phyloP scores from a whole-genome alignment of 257 asterid genomes.

The Penstemon barbatus region DNA sequence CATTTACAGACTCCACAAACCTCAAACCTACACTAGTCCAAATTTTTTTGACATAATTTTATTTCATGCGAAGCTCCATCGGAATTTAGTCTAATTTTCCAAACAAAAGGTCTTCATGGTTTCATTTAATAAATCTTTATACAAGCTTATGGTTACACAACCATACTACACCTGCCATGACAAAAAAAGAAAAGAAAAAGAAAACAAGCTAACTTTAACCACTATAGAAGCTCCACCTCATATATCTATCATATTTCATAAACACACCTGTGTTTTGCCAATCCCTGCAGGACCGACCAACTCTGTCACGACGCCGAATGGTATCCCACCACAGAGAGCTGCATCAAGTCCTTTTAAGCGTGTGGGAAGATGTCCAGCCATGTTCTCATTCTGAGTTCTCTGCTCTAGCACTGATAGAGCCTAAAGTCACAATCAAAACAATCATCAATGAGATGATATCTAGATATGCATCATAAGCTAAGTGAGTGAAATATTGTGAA shows the following conservation, averaged over 20 bases:
- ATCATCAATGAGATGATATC: slow-evolving; percentile 10
- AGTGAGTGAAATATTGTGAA: neutral
- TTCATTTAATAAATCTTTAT: neutral
- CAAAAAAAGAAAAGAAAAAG: neutral
- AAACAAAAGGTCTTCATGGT: neutral
- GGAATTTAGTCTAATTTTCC: slow-evolving; percentile 1
- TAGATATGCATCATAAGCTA: neutral
- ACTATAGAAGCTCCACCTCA: slow-evolving; percentile 4
- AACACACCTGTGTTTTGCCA: slow-evolving; percentile 79
- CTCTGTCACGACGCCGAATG: slow-evolving; percentile 86
- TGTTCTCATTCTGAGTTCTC: slow-evolving; percentile 50
- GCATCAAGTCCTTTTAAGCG: slow-evolving; percentile 69
- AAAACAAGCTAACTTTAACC: neutral
- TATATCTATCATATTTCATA: neutral
- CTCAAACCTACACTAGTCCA: neutral
- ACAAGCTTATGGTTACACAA: slow-evolving; percentile 1
- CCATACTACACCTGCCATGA: slow-evolving; percentile 8
- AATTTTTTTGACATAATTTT: neutral
- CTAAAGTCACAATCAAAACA: slow-evolving; percentile 37
- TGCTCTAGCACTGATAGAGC: slow-evolving; percentile 69
- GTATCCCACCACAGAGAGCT: slow-evolving; percentile 84
- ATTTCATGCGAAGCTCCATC: neutral
- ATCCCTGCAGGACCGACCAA: slow-evolving; percentile 93
- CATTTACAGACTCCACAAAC: neutral
- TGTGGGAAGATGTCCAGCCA: slow-evolving; percentile 87